Evolutionary conservation across 2,329 filamentous ascomycete species (phyloP), one percentile per base, ranked within the genome.

Genomic region (Triangularia verruculosa): DNA sequence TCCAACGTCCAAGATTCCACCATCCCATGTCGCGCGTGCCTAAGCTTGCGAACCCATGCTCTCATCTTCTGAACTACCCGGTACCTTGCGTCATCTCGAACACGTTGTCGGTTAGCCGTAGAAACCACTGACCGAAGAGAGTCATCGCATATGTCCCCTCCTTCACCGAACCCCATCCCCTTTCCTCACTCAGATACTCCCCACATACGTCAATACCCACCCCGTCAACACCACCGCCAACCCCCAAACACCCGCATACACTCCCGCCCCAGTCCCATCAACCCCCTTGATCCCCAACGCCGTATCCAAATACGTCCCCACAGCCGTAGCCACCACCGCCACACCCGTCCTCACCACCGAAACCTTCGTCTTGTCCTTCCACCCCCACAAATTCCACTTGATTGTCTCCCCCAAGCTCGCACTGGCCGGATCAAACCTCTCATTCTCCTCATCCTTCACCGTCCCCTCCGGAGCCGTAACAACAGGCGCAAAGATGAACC

Each of bases 191-290:
- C 77, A 79, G 74, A 84, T 75, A 73, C 84, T 73, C 69, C 81
- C 76, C 51, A 87, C 81, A 80, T 75, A 27, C 80, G 64, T 82
- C 39, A 89, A 73, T 1, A 77, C 80, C n/a, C 80, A 32, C 13
- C 89, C 89, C 2, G 86, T 84, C 61, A 88, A 72, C 12, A 83
- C 73, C 3, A 86, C 83, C 6, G 89, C 90, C 22, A 82, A 70
- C n/a, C 85, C 85, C 92, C 92, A 97, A 34, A 94, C 80, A 22
- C 80, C 79, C 1, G 90, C 87, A 81, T 93, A 98, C 0, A 83
- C 85, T 2, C 81, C 78, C 1, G 93, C 91, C 11, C 93, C 94
- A 0, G 79, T 70, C 3, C 85, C 67, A 70, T 93, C 89, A 11
- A 92, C 86, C 4, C 91, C 90, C 53, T 86, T 80, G 20, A 97